Conservation (phyloP, 345 rosid species). For the Kandelia obovata region DNA sequence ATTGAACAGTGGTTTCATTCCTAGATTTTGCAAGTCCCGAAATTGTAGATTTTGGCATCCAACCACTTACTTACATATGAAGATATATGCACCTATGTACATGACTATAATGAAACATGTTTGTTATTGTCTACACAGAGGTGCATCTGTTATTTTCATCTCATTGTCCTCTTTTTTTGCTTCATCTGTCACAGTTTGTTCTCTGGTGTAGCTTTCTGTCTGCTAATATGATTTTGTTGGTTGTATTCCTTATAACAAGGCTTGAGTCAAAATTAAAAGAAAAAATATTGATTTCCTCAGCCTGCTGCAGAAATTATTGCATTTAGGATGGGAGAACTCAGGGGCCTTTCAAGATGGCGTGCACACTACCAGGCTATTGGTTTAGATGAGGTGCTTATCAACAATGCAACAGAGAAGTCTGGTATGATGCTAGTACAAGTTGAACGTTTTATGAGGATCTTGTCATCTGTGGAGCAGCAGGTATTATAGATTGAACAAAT, state of each 20-base stretch:
- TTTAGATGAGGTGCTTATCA: constrained; percentile 64
- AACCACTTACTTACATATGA: neutral
- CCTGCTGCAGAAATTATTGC: constrained; percentile 94
- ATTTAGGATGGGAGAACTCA: constrained; percentile 91
- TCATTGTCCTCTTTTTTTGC: neutral
- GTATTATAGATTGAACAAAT: constrained; percentile 31
- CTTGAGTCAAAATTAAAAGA: constrained; percentile 34
- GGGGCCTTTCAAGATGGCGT: constrained; percentile 92
- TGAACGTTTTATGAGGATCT: constrained; percentile 76
- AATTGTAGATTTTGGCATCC: neutral
- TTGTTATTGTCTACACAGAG: neutral
- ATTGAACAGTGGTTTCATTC: too few species aligned
- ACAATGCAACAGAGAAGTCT: constrained; percentile 64
- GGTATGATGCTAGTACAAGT: constrained; percentile 80
- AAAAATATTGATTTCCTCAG: constrained; percentile 45
- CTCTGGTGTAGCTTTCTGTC: constrained; percentile 1
- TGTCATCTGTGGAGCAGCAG: constrained; percentile 82
- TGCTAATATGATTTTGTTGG: constrained; percentile 18
- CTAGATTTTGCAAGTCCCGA: neutral
- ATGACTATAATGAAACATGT: neutral
- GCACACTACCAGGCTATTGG: constrained; percentile 74
- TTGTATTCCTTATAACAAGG: constrained; percentile 17
- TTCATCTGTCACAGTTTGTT: constrained; percentile 8
- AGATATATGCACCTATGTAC: neutral
- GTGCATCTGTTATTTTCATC: neutral